Evolutionary conservation across 2,329 filamentous ascomycete species (phyloP).

Genomic region (Aspergillus fumigatiaffinis): DNA sequence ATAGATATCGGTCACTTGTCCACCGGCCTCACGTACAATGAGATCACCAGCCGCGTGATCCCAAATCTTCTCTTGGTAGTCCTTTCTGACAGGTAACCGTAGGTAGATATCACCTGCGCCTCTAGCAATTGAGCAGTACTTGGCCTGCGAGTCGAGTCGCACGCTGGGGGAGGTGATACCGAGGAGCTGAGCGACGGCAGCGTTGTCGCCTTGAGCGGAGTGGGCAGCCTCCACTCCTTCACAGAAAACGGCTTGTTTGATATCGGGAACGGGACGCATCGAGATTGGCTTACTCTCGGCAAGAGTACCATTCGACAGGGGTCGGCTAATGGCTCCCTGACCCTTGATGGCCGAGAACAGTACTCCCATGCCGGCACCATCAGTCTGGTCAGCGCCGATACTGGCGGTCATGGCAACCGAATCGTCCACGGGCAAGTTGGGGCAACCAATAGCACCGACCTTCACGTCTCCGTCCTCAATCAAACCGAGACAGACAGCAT

Average conservation of each 20-base stretch:
- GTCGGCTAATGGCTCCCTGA: constrained; percentile 74
- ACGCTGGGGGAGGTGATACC: constrained; percentile 88
- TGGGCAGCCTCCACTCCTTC: constrained; percentile 94
- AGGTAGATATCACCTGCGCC: constrained; percentile 95
- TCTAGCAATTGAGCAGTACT: constrained; percentile 92
- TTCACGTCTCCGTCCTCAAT: constrained; percentile 92
- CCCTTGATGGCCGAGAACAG: constrained; percentile 81
- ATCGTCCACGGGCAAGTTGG: constrained; percentile 89
- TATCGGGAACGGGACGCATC: constrained; percentile 73
- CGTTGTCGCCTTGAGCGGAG: constrained; percentile 84
- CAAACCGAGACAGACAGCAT: constrained; percentile 88
- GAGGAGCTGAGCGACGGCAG: constrained; percentile 74
- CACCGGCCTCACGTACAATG: constrained; percentile 90
- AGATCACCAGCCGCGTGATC: constrained; percentile 94
- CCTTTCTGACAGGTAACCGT: constrained; percentile 75
- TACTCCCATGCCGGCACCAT: constrained; percentile 74
- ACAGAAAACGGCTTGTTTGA: constrained; percentile 84
- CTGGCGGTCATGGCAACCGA: constrained; percentile 64
- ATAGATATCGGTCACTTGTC: constrained; percentile 81
- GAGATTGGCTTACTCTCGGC: constrained; percentile 59
- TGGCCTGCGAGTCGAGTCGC: constrained; percentile 95
- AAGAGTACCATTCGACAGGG: constrained; percentile 55
- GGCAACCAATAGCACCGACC: constrained; percentile 90
- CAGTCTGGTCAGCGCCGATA: constrained; percentile 69
- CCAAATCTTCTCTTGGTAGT: constrained; percentile 99